phyloP scores from a whole-genome alignment of 148 eudicot genomes.

The Arctostaphylos glauca region DNA sequence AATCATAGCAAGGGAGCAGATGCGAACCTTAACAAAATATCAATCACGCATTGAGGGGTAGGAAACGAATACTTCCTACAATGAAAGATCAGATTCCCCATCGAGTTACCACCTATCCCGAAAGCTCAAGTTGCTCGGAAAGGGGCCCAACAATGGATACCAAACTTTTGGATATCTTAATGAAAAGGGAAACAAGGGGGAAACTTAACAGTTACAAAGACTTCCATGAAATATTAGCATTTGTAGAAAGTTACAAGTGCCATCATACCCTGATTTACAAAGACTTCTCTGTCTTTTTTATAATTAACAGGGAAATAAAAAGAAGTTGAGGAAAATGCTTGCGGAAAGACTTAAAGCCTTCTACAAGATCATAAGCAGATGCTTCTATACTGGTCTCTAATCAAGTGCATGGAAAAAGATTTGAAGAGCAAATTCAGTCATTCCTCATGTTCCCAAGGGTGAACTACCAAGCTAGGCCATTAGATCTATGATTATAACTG shows the following conservation, averaged over 20 bases:
- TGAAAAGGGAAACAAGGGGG: neutral
- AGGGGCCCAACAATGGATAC: neutral
- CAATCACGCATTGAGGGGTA: neutral
- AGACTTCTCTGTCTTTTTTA: neutral
- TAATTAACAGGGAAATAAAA: neutral
- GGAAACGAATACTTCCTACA: neutral
- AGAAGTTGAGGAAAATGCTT: neutral
- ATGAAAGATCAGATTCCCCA: neutral
- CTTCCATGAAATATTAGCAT: neutral
- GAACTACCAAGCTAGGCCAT: neutral
- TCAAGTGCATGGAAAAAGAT: neutral
- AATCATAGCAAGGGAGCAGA: neutral
- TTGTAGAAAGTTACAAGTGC: neutral
- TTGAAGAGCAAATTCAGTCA: slow-evolving; percentile 1
- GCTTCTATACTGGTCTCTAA: neutral
- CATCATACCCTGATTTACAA: neutral
- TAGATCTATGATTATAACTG: neutral
- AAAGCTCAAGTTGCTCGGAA: neutral
- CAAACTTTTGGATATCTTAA: neutral
- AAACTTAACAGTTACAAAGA: neutral
- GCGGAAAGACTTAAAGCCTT: neutral
- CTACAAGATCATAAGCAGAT: neutral
- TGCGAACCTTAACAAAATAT: neutral
- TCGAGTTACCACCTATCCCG: neutral
- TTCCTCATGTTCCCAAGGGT: neutral